Base-by-base conservation (phyloP, 257 asterid genomes). In the Apocynum venetum region DNA sequence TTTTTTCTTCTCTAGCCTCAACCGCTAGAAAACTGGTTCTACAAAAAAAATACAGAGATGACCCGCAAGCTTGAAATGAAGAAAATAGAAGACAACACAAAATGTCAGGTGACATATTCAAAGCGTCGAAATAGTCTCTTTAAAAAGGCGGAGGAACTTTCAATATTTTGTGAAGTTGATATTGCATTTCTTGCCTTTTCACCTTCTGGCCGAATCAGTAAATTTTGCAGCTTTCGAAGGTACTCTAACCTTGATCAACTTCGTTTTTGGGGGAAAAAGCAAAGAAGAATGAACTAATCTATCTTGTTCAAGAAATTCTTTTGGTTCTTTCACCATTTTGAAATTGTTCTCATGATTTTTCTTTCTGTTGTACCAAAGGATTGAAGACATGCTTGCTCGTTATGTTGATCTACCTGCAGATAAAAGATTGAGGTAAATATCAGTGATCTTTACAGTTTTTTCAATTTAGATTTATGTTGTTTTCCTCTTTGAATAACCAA, bases 91-190 rank as follows among this genome's bases (percentile, higher is more conserved):
- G 83, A 88, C n/a, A 44, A 55, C 4, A 85, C 91, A 0, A 88
- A 80, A 79, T 80, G 91, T 72, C 95, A 91, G 80, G 91, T 91
- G 14, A 89, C 95, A 0, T 91, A 85, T 36, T 89, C 92, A 0
- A 91, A 91, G 52, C 84, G 95, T 0, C 89, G 93, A 0, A 87
- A 85, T 47, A 86, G 91, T 44, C 41, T 91, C 76, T 66, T 88
- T 9, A 91, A 83, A 78, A 91, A 87, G 71, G 91, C 90, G 0
- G 65, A 78, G 40, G 93, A 91, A 36, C 40, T 89, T 0, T 75
- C 91, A 0, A 57, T 83, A 0, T 82, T 85, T 8, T 91, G 93
- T 43, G 93, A 82, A 8, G 88, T 84, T 0, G 89, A 91, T 40
- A 88, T 88, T 4, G 86, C 88, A 0, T 73, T 89, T n/a, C 82